Evolutionary conservation across 176 grass and related monocot genomes (phyloP).

Genomic region (Metroxylon sagu): DNA sequence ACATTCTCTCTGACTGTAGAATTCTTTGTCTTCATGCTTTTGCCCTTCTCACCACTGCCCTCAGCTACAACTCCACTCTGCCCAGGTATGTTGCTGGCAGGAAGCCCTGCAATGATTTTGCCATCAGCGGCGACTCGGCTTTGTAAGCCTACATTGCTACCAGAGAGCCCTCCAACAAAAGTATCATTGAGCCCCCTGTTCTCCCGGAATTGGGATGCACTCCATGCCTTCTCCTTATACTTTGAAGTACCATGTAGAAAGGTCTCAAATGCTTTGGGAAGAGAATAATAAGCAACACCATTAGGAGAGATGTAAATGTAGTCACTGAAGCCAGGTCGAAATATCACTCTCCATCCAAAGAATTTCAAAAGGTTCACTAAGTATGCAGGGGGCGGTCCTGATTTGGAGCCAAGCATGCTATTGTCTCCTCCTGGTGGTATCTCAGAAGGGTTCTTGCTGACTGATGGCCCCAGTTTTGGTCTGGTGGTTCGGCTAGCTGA

Average conservation of each 20-base stretch:
- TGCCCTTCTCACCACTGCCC: too few species aligned
- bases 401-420: not conserved
- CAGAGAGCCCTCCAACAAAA: not conserved
- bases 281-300: conserved; percentile 27
- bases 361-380: conserved; percentile 26
- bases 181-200: not conserved
- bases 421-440: not conserved
- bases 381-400: conserved; percentile 23
- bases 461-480: not conserved
- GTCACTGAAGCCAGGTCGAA: conserved; percentile 14
- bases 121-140: not conserved
- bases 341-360: conserved; percentile 35
- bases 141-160: not conserved
- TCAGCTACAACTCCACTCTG: too few species aligned
- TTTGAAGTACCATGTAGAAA: conserved; percentile 39
- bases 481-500: not conserved
- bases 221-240: conserved; percentile 26
- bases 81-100: too few species aligned
- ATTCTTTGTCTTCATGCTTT: too few species aligned
- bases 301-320: conserved; percentile 28
- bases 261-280: conserved; percentile 37
- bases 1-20: too few species aligned
- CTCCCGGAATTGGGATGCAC: conserved; percentile 3
- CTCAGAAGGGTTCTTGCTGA: conserved; percentile 1
- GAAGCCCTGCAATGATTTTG: too few species aligned